A percentile compares a stretch with the other conserved stretches of the same genome.
phyloP scores from a whole-genome alignment of 1,139 yeast species.

The Suhomyces bribrorum region DNA sequence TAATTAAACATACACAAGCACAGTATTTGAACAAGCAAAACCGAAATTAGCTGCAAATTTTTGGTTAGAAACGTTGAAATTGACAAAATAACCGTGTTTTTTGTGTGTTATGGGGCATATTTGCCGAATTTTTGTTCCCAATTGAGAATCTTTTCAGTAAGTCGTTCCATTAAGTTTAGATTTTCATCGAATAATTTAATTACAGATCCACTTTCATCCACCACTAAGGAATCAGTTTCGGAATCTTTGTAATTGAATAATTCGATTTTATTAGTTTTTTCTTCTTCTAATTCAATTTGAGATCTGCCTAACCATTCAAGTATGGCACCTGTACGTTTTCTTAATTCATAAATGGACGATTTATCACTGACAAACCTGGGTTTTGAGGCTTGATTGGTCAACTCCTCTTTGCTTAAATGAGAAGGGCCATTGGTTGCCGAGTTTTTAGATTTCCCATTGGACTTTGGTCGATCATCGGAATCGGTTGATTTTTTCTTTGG shows the following conservation, averaged over 20 bases:
- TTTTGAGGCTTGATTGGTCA: constrained; percentile 66
- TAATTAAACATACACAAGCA: no score
- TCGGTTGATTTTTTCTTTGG: constrained; percentile 8
- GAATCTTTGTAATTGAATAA: constrained; percentile 36
- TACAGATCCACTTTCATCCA: constrained; percentile 36
- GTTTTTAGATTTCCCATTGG: constrained; percentile 13
- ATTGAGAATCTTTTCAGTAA: constrained; percentile 63
- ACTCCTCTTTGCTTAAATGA: constrained; percentile 37
- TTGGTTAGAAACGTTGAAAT: no score
- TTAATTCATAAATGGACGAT: constrained; percentile 75
- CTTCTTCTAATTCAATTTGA: constrained; percentile 75
- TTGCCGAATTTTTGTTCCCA: constrained; percentile 81
- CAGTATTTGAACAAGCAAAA: no score
- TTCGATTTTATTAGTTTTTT: constrained; percentile 56
- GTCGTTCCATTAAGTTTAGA: constrained; percentile 61
- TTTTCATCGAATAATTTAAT: constrained; percentile 58
- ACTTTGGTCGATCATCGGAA: constrained; percentile 1
- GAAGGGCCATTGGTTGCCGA: constrained; percentile 7
- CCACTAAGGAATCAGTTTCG: constrained; percentile 11
- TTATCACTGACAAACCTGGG: constrained; percentile 82
- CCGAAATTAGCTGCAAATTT: no score
- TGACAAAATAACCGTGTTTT: no score
- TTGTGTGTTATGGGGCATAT: constrained; percentile 49
- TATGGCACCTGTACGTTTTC: constrained; percentile 85
- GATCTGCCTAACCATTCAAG: constrained; percentile 87